Evolutionary conservation across 2,329 filamentous ascomycete genomes (phyloP), one percentile per base, ranked within the genome.

Genomic region (Penicillium brasilianum): DNA sequence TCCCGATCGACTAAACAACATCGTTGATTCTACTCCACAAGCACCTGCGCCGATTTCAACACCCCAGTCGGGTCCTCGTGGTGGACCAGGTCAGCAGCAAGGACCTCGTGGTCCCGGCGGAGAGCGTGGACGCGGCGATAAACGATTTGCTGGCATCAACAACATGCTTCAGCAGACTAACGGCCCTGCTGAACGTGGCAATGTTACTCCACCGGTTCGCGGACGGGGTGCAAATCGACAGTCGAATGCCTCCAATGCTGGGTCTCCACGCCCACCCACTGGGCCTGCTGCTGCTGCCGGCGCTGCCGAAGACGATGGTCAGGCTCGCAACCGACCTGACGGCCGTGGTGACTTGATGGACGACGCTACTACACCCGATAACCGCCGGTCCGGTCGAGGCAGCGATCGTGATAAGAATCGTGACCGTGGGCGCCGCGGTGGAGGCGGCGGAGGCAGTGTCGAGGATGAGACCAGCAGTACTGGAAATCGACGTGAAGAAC

Each of bases 1-100:
- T 68, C 84, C 84, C 11, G 84, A 85, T 67, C 80, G 84, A 39
- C 71, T 85, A 49, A 80, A 79, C 34, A 53, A 53, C 4, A 53
- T 53, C 14, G 50, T 53, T 14, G 50, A 53, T n/a, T 25, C 50
- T 37, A 39, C 67, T 46, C 71, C 67, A 28, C 74, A 61, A 55
- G 64, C 65, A 37, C 68, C 72, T 22, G 66, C 71, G 52, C 60
- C 72, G 50, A 37, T 71, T 25, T 65, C 74, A 59, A 65, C 66
- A 30, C 74, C 75, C 10, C 78, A 80, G 10, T 78, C 77, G 43
- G 79, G 78, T 3, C 80, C 79, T 58, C 74, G 80, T 58, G 71
- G 72, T 54, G 74, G 72, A 36, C 68, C 73, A 14, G 74, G 74
- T 18, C 74, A 75, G 18, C 76, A 77, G 6, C 71, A 79, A 55